Evolutionary conservation across 1,284 basidiomycete species (phyloP), one percentile per base, ranked within the genome.

Genomic region (Cryptococcus sp.): DNA sequence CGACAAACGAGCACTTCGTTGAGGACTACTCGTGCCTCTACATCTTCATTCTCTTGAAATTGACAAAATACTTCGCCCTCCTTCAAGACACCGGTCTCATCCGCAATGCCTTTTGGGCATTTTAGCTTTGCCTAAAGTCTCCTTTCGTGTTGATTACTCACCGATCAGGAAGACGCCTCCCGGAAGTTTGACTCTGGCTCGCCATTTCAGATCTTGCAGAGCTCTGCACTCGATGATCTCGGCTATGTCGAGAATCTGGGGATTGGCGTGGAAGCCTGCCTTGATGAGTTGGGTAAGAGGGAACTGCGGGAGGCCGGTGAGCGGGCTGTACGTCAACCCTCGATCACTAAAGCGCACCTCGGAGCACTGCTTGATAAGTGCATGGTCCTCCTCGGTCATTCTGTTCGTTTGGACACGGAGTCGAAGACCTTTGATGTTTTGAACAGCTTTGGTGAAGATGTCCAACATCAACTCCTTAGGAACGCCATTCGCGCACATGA

Each of bases 201-300:
- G 64, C 77, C 77, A 78, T 60, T 77, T 77, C n/a, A 78, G 69
- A 46, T 78, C 78, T 57, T 74, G 72, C 0, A 78, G 64, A 29
- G 71, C 64, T 17, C 72, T 59, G 20, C 68, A 67, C 55, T 78
- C 73, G 41, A 78, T 64, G 37, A 78, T 72, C 8, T 58, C 57
- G n/a, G 64, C 58, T 3, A 78, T 58, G 55, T 78, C 78, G 6
- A 65, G 62, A 10, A 79, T 58, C 22, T 77, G 57, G 0, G 78
- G 75, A 52, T 78, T 70, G 20, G 58, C 34, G 46, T 74, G 49
- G 48, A 76, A 76, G 0, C 77, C 76, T 5, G 65, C 65, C 48
- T 72, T 62, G 50, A 77, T 64, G 5, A 78, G 53, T 15, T 58
- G 59, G 1, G 52, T 54, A 7, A 79, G 45, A 0, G 76, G 78